Evolutionary conservation across 192 early-diverging fungal genomes (phyloP), one percentile per base, ranked within the genome.

Genomic region (Linnemannia exigua): DNA sequence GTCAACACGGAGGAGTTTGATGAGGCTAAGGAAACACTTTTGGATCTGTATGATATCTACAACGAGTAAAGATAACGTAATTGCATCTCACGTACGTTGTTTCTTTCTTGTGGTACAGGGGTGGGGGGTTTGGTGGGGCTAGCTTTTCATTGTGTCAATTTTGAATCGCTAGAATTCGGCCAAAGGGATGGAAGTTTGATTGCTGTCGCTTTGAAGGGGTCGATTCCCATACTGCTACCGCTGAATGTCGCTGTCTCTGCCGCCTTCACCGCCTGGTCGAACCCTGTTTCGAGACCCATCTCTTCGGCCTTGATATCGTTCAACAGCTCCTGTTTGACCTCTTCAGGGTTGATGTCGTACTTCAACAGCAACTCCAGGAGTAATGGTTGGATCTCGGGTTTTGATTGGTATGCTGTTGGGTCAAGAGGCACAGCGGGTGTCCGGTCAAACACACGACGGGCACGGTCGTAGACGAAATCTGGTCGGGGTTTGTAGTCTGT

Each of bases 11-110:
- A 86, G 35, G 84, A 86, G 41, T 86, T 86, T 74, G 52, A 63
- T 31, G 84, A 86, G 44, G 63, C 74, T 2, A 79, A 86, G 41
- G 84, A 86, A 66, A 31, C 37, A 6, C 61, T 86, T 1, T 73
- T 86, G 70, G 79, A 86, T 14, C 38, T 86, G 78, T 86, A 86
- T 48, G 84, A 86, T 71, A 77, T 86, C 9, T 86, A 86, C 66
- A 77, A 86, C 31, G 84, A 86, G 63, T 86, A 74, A 86, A 61
- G 25, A 54, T 1, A 44, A 67, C 0, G 0, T 41, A 41, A 38
- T 66, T 69, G 37, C 19, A 38, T 41, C 20, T 20, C 20, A 33
- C 35, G 3, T 14, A 33, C 36, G 9, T 0, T 1, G 8, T n/a
- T 63, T 69, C 67, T 11, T 69, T 66, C 33, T 22, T n/a, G n/a